Percentiles rank a stretch among this genome's conserved stretches.
Conservation (phyloP, 176 grass and related monocot genomes). For the Puccinellia tenuiflora region DNA sequence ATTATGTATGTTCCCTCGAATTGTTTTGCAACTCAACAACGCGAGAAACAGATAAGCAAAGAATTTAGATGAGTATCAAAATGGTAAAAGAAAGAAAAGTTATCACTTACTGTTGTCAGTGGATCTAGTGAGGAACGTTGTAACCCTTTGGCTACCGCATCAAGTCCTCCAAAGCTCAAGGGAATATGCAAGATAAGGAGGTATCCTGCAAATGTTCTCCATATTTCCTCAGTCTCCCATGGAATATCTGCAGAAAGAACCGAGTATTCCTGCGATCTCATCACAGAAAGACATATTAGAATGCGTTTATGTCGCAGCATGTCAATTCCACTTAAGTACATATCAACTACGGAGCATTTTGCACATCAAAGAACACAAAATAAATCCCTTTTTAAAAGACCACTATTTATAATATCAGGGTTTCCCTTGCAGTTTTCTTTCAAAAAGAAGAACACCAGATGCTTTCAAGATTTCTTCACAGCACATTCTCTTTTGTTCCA, state of each 20-base stretch:
- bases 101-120: constrained; percentile 47
- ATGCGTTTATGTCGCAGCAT: background rate
- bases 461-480: background rate
- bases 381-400: background rate
- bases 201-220: constrained; percentile 81
- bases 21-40: background rate
- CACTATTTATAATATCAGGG: background rate
- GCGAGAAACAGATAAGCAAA: background rate
- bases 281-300: constrained; percentile 7
- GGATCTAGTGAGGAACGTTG: constrained; percentile 50
- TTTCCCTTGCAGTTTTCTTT: background rate
- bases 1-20: background rate
- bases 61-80: background rate
- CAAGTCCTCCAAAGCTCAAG: constrained; percentile 89
- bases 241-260: constrained; percentile 49
- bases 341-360: background rate
- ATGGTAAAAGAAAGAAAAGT: background rate
- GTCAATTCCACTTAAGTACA: background rate
- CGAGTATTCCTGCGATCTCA: constrained; percentile 33
- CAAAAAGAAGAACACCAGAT: background rate
- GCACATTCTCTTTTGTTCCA: background rate
- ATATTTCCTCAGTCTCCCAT: constrained; percentile 64
- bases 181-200: constrained; percentile 76
- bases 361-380: background rate
- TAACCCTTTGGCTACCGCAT: constrained; percentile 45